A percentile compares a stretch with the other conserved stretches of the same genome.
phyloP scores from a whole-genome alignment of 106 monocot genomes.

The Agapanthus africanus region DNA sequence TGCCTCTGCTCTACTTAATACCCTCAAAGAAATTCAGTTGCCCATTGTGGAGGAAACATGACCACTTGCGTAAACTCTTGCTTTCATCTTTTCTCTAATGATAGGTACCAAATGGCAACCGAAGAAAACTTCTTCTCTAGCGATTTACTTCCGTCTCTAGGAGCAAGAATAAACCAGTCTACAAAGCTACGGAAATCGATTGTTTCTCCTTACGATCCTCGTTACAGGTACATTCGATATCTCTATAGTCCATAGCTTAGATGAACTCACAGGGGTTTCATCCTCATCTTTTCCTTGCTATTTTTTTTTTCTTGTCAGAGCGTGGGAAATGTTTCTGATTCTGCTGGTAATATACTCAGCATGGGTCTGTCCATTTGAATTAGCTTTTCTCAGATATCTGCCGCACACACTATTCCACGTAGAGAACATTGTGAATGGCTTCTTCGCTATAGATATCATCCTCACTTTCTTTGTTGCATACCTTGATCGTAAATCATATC shows the following conservation, averaged over 20 bases:
- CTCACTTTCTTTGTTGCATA: conserved; percentile 74
- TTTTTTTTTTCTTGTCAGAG: conserved; percentile 25
- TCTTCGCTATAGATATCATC: conserved; percentile 61
- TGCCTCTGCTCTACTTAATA: not conserved
- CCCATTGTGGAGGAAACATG: conserved; percentile 15
- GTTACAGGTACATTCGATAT: conserved; percentile 43
- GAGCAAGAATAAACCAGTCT: conserved; percentile 48
- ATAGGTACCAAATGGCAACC: conserved; percentile 12
- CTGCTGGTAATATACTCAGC: conserved; percentile 64
- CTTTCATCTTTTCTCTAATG: conserved; percentile 21
- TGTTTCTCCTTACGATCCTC: conserved; percentile 62
- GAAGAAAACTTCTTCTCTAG: conserved; percentile 27
- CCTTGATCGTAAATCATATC: conserved; percentile 41
- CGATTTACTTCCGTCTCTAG: conserved; percentile 61
- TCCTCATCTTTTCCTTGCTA: not conserved
- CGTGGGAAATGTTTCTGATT: conserved; percentile 61
- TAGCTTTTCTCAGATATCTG: conserved; percentile 53
- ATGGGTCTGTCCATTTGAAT: conserved; percentile 69
- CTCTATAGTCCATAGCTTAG: not conserved
- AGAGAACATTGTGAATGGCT: conserved; percentile 49
- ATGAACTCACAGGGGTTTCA: not conserved
- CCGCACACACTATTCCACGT: conserved; percentile 26
- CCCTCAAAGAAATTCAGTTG: not conserved
- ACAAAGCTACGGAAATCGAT: conserved; percentile 40
- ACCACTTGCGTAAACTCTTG: conserved; percentile 17